These are phyloP conservation scores for Grigorovia humatica DNA, from an alignment of 805 yeast genomes.

Conservation along the genomic window DNA sequence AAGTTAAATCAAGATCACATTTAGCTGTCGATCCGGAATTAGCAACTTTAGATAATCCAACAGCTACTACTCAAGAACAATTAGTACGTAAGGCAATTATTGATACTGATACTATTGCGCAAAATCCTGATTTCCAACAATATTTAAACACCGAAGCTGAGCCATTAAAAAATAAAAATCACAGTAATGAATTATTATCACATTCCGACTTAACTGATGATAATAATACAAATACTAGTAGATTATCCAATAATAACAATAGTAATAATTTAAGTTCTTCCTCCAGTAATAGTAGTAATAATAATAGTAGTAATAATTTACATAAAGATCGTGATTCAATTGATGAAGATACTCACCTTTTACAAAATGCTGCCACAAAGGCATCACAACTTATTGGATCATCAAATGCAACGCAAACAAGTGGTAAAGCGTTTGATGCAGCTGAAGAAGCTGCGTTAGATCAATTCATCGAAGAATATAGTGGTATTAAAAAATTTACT, in stretches of 20 bases:
- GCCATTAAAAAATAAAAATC: slow-evolving; percentile 1
- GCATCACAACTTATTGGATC: slow-evolving; percentile 30
- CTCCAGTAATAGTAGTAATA: slow-evolving; percentile 4
- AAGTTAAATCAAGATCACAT: slow-evolving; percentile 11
- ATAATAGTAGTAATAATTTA: slow-evolving; percentile 2
- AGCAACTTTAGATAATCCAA: slow-evolving; percentile 36
- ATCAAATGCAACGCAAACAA: slow-evolving; percentile 23
- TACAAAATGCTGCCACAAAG: slow-evolving; percentile 34
- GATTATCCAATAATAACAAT: slow-evolving; percentile 4
- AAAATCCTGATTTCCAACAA: slow-evolving; percentile 31
- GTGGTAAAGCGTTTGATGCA: slow-evolving; percentile 26
- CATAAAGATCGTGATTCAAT: slow-evolving; percentile 9
- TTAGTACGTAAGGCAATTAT: slow-evolving; percentile 61
- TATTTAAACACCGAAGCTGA: slow-evolving; percentile 25
- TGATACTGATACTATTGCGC: slow-evolving; percentile 56
- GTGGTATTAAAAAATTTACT: slow-evolving; percentile 49
- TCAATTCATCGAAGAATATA: slow-evolving; percentile 59
- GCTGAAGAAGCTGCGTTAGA: slow-evolving; percentile 66
- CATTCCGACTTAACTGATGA: neutral
- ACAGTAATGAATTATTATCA: slow-evolving; percentile 1
- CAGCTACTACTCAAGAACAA: slow-evolving; percentile 46
- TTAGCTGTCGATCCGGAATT: slow-evolving; percentile 49
- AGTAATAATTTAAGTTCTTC: no score
- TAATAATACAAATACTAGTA: neutral
- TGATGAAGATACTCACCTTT: slow-evolving; percentile 32